Conservation (phyloP, 768 basidiomycete species). For the Hypholoma fasciculare region DNA sequence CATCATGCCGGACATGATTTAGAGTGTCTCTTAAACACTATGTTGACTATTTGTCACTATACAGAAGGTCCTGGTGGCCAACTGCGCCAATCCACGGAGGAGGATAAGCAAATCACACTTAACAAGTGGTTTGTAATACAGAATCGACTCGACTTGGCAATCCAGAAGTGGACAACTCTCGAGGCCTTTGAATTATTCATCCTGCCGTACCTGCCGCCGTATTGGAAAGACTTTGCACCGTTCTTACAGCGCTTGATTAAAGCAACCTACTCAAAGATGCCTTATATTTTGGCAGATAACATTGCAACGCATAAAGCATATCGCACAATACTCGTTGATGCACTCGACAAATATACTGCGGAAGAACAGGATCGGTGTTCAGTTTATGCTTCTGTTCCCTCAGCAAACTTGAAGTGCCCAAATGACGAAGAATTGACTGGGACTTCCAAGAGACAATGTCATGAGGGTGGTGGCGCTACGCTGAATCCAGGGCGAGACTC, state of each 20-base stretch:
- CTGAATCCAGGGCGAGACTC: too few species aligned
- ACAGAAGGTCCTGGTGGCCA: slow-evolving; percentile 1
- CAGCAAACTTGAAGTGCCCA: too few species aligned
- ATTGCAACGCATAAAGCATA: too few species aligned
- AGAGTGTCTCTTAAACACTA: slow-evolving; percentile 1
- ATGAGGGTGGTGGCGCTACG: too few species aligned
- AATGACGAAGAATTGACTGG: too few species aligned
- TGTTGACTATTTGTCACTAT: slow-evolving; percentile 1
- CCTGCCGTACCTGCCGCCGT: not conserved
- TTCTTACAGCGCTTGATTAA: not conserved
- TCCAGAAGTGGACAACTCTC: not conserved
- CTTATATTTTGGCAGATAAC: too few species aligned
- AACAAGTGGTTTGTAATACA: not conserved
- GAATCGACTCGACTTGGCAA: not conserved
- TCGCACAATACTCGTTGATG: too few species aligned
- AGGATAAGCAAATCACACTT: not conserved
- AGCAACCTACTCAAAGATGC: not conserved
- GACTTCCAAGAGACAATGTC: too few species aligned
- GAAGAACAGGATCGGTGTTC: too few species aligned
- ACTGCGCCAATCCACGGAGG: not conserved
- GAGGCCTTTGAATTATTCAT: not conserved
- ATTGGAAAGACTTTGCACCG: not conserved
- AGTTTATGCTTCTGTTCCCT: too few species aligned
- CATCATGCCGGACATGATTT: slow-evolving; percentile 7
- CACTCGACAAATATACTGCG: too few species aligned